These are phyloP conservation scores for Cenchrus americanus DNA, from an alignment of 176 grass and related monocot species.

Conservation along the genomic window DNA sequence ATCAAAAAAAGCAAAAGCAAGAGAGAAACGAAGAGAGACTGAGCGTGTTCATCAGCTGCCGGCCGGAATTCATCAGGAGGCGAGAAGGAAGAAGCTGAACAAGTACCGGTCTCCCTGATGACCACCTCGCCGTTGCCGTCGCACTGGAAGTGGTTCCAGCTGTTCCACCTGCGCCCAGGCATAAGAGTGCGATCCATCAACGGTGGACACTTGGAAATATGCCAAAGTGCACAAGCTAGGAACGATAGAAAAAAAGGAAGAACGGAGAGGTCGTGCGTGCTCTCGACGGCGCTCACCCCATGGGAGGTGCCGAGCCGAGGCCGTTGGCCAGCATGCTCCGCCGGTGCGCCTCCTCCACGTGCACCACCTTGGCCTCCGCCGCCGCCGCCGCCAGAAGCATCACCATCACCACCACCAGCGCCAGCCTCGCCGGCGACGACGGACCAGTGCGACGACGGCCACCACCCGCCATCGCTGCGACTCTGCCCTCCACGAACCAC, in stretches of 20 bases:
- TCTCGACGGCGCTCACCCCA: slow-evolving; percentile 60
- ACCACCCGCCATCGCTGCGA: background rate
- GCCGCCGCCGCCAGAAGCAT: background rate
- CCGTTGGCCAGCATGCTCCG: slow-evolving; percentile 79
- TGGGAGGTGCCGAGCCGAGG: slow-evolving; percentile 71
- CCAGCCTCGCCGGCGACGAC: slow-evolving; percentile 16
- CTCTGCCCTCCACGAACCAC: too few species aligned
- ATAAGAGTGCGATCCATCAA: too few species aligned
- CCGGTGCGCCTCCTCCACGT: slow-evolving; percentile 54
- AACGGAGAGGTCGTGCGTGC: background rate
- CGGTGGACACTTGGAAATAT: background rate
- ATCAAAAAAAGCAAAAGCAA: too few species aligned
- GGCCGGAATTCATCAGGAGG: background rate
- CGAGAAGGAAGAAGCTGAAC: background rate
- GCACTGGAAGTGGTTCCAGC: slow-evolving; percentile 90
- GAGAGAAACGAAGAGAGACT: too few species aligned
- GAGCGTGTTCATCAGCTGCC: background rate
- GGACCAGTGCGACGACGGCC: too few species aligned
- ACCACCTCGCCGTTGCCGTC: slow-evolving; percentile 64
- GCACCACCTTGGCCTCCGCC: slow-evolving; percentile 43
- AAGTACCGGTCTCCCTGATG: slow-evolving; percentile 73
- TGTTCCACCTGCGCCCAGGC: slow-evolving; percentile 67
- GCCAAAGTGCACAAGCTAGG: background rate
- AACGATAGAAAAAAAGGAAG: background rate
- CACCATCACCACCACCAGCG: background rate